Evolutionary conservation across 1,139 yeast genomes (phyloP), one percentile per base, ranked within the genome.

Genomic region (Sugiyamaella paludigena): DNA sequence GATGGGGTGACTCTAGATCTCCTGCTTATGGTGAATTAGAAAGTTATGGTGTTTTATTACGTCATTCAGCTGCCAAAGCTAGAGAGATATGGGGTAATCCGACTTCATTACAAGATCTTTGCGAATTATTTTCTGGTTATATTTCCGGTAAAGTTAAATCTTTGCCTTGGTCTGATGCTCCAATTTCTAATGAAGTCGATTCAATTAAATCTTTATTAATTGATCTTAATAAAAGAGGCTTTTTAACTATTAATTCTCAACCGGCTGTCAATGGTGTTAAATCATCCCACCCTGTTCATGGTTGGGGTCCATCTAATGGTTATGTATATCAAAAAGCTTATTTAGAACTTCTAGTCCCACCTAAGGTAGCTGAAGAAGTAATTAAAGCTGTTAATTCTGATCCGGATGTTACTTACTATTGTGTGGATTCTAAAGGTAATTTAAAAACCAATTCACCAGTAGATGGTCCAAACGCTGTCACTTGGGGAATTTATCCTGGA

Each of bases 401-500:
- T 59, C 73, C 58, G 19, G 68, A 80, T 39, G 74, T 89, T 58
- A 84, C 96, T 6, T 92, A 81, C 69, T 89, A 88, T 64, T 84
- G 92, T 3, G 91, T 87, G 42, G 84, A 85, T 65, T 64, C 64
- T 40, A 72, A 74, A 48, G 91, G 89, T 27, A 73, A 79, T 36
- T 73, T 87, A 54, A 61, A 68, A 36, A 75, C 81, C 36, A 91
- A 91, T 66, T 81, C 92, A 43, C 78, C 77, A 37, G 84, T 80
- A 43, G 86, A 82, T 52, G 69, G 75, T 27, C 89, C 95, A 58
- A 89, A 88, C 64, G 97, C 98, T 7, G 97, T 89, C 47, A 92
- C 98, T 11, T 92, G 98, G 98, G 98, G 96, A 55, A 87, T 87
- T 36, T 88, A 87, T 77, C 96, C 96, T 15, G 95, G 95, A 41